Conservation (phyloP, 2,329 filamentous ascomycete species). For the Aaosphaeria pasadenensis region DNA sequence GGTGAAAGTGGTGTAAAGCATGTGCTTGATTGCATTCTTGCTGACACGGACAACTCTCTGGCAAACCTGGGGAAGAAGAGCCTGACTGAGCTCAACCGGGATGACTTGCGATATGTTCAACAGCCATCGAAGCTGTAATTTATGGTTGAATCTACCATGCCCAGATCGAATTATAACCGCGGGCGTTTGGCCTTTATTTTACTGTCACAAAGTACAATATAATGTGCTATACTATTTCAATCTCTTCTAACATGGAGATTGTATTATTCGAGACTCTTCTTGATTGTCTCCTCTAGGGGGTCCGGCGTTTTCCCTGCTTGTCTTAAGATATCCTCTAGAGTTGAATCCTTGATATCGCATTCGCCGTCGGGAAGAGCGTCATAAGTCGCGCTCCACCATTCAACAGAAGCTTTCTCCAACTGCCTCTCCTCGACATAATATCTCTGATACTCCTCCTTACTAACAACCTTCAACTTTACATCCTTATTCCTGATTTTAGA, state of each 20-base stretch:
- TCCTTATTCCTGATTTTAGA: conserved; percentile 17
- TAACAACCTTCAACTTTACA: conserved; percentile 35
- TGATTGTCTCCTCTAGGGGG: conserved; percentile 2
- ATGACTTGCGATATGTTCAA: conserved; percentile 26
- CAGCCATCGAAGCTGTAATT: conserved; percentile 23
- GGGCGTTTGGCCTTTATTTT: too few relatives aligned
- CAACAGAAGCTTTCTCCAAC: conserved; percentile 36
- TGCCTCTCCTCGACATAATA: conserved; percentile 38
- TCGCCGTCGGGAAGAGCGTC: conserved; percentile 43
- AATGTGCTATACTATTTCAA: too few relatives aligned
- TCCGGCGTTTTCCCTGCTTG: conserved; percentile 35
- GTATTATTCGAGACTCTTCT: too few relatives aligned
- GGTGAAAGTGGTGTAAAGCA: conserved; percentile 38
- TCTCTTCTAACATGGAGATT: too few relatives aligned
- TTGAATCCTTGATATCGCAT: conserved; percentile 41
- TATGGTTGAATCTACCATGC: not conserved
- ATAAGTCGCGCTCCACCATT: conserved; percentile 48
- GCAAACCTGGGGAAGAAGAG: conserved; percentile 31
- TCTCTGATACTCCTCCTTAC: conserved; percentile 39
- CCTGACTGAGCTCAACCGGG: conserved; percentile 21
- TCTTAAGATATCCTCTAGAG: conserved; percentile 38
- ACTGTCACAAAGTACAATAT: too few relatives aligned
- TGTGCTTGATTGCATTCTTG: conserved; percentile 32
- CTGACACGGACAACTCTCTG: conserved; percentile 32
- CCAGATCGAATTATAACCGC: too few relatives aligned